Conservation (phyloP, 2,329 filamentous ascomycete genomes). For the Phialophora chinensis region DNA sequence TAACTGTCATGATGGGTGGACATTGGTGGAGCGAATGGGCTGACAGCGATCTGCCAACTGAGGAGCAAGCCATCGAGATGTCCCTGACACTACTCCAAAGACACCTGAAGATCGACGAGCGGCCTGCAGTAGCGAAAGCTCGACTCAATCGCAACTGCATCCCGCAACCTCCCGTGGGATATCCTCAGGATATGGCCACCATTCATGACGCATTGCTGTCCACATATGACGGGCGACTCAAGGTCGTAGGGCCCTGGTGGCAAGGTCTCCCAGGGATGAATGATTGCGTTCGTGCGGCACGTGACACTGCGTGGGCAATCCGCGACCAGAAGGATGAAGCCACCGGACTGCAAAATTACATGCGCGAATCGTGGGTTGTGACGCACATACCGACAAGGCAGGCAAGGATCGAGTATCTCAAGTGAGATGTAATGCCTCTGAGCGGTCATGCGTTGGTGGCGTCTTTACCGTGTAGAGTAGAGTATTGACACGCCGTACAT, state of each 20-base stretch:
- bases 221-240: conserved; percentile 67
- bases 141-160: conserved; percentile 75
- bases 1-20: conserved; percentile 94
- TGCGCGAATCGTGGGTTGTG: conserved; percentile 30
- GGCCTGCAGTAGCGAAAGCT: conserved; percentile 66
- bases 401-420: conserved; percentile 4
- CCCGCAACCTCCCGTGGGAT: conserved; percentile 86
- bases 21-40: conserved; percentile 80
- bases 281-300: conserved; percentile 63
- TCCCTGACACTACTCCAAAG: conserved; percentile 72
- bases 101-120: conserved; percentile 73
- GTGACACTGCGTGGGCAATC: conserved; percentile 53
- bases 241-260: conserved; percentile 63
- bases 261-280: conserved; percentile 59
- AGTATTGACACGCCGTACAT: too few species aligned
- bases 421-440: neutral
- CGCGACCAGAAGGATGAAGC: conserved; percentile 35
- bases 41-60: conserved; percentile 62
- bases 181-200: conserved; percentile 65
- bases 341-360: conserved; percentile 35
- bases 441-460: conserved; percentile 52
- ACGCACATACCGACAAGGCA: conserved; percentile 4
- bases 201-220: conserved; percentile 61
- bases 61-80: conserved; percentile 70
- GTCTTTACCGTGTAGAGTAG: conserved; percentile 48